Base-by-base conservation (phyloP, 805 yeast genomes). In the Saturnispora besseyi region DNA sequence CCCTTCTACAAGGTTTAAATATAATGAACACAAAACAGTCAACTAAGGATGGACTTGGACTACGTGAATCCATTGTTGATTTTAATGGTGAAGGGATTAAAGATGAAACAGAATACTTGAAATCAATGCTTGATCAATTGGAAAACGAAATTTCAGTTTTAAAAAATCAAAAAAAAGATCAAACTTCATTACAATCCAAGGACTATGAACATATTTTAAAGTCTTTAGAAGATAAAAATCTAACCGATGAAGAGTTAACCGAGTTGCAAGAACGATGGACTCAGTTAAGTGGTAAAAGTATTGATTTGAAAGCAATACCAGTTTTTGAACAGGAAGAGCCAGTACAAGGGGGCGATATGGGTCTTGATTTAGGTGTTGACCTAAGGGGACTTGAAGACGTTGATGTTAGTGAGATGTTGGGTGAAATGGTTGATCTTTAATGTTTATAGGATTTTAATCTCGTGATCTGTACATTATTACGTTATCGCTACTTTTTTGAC, bases 1-100 rank as follows among this genome's bases (percentile, higher is more conserved):
- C 66, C 3, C 51, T 68, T 5, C 42, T 61, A 5, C 57, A 57
- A 31, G 56, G 58, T 10, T 46, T 61, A 18, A 52, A 55, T 9
- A 44, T 54, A 8, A 45, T 56, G 4, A 47, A 52, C n/a, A 44
- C 47, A 5, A 45, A 45, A 13, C 46, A 45, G 1, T 44, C 22
- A 26, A 53, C 46, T 44, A 54, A 10, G 31, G 49, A 45, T 6
- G 62, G 61, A 12, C 41, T 61, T 6, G 53, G 52, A 1, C 36
- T 61, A 38, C 54, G 51, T n/a, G 64, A 60, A 24, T 44, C 59
- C 2, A 34, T 60, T 1, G 46, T 46, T 13, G 52, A 55, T n/a
- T 57, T 51, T 10, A 49, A 51, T 10, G 33, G 44, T 11, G 32
- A 28, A 12, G 9, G 36, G 10, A 55, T 57, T 5, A 45, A 22